Conservation (phyloP, 257 asterid genomes). For the Thymus mandschuricus region DNA sequence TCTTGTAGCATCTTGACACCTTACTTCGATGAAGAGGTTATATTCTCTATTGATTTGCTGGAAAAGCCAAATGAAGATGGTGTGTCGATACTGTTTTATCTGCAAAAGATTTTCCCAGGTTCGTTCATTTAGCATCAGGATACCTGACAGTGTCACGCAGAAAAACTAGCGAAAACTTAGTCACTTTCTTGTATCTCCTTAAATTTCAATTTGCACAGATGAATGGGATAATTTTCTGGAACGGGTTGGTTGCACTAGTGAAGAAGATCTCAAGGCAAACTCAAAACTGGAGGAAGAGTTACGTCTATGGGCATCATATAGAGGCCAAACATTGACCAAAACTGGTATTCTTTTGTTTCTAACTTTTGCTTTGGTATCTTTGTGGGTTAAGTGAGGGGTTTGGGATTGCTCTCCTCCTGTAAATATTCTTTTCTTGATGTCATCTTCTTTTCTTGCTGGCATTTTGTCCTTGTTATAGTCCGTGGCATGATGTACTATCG, state of each 20-base stretch:
- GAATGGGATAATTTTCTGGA: constrained; percentile 95
- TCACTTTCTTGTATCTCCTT: constrained; percentile 17
- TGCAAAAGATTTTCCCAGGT: constrained; percentile 97
- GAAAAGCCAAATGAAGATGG: constrained; percentile 92
- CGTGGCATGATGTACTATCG: constrained; percentile 99
- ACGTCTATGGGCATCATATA: constrained; percentile 95
- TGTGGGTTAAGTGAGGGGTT: not conserved
- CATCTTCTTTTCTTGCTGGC: constrained; percentile 19
- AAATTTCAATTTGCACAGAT: constrained; percentile 48
- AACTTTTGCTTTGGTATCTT: not conserved
- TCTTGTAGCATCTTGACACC: constrained; percentile 82
- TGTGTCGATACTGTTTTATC: constrained; percentile 88
- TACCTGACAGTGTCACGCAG: constrained; percentile 24
- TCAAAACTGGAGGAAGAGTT: constrained; percentile 71
- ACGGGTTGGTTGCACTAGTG: constrained; percentile 66
- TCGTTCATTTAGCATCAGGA: constrained; percentile 23
- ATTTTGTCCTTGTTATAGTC: constrained; percentile 45
- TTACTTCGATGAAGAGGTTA: constrained; percentile 86
- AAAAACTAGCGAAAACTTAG: constrained; percentile 12
- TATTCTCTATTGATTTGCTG: constrained; percentile 71
- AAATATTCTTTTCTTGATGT: not conserved
- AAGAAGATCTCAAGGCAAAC: constrained; percentile 77
- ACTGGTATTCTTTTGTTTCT: constrained; percentile 56
- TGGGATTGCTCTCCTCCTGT: constrained; percentile 8
- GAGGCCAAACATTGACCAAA: constrained; percentile 97